These are phyloP conservation scores for Nemania bipapillata DNA, from an alignment of 2,329 filamentous ascomycete species.

Conservation along the genomic window DNA sequence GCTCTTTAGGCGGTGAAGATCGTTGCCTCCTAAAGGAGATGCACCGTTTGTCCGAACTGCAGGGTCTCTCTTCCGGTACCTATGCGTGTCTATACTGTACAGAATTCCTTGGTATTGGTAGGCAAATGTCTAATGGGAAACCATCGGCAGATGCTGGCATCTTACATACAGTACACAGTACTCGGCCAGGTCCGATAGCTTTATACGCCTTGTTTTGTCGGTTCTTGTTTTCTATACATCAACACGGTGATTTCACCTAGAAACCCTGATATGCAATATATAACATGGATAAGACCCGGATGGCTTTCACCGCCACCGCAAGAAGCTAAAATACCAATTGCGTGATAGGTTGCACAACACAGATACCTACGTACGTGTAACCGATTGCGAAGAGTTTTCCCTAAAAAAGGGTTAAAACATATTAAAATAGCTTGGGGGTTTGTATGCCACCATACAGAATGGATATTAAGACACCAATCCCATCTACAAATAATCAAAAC, in stretches of 20 bases:
- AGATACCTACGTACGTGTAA: slow-evolving; percentile 3
- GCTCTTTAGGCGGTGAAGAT: slow-evolving; percentile 33
- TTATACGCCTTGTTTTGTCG: not conserved
- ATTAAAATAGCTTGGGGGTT: not conserved
- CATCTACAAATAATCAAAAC: not conserved
- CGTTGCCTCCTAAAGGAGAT: slow-evolving; percentile 12
- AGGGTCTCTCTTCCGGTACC: slow-evolving; percentile 1
- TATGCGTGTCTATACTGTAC: not conserved
- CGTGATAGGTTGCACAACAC: slow-evolving; percentile 30
- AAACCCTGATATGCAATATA: no score
- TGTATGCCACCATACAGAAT: not conserved
- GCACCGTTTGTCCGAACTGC: slow-evolving; percentile 19
- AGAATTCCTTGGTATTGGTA: not conserved
- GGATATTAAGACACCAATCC: not conserved
- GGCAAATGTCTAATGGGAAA: not conserved
- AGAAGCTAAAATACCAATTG: slow-evolving; percentile 18
- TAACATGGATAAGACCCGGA: no score
- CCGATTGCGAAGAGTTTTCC: not conserved
- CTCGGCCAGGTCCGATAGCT: slow-evolving; percentile 19
- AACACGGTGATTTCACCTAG: not conserved
- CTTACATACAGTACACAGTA: no score
- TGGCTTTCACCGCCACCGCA: slow-evolving; percentile 27
- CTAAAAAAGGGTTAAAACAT: no score
- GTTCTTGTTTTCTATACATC: not conserved
- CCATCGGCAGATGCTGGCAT: slow-evolving; percentile 14